Evolutionary conservation across 2,329 filamentous ascomycete species (phyloP).

Genomic region (Colletotrichum scovillei): DNA sequence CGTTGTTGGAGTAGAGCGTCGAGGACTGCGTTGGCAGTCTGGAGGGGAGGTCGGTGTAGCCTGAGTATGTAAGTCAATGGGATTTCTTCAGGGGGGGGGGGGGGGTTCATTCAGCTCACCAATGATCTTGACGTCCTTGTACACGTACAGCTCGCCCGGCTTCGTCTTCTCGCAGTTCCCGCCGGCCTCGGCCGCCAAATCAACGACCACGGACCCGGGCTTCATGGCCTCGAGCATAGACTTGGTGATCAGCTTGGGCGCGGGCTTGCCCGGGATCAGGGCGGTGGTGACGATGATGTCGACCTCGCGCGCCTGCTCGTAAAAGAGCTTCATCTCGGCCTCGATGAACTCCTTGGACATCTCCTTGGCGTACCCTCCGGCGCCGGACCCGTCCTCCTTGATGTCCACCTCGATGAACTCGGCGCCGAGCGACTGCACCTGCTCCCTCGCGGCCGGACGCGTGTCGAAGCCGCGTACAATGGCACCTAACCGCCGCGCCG

Average conservation of each 20-base stretch:
- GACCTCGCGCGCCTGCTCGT: constrained; percentile 86
- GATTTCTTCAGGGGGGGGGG: background rate
- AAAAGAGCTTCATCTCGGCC: constrained; percentile 92
- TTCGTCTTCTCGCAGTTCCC: constrained; percentile 89
- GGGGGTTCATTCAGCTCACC: constrained; percentile 59
- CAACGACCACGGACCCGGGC: constrained; percentile 88
- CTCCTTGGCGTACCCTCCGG: constrained; percentile 90
- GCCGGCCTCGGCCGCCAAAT: constrained; percentile 87
- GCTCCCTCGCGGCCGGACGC: constrained; percentile 86
- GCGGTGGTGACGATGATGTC: constrained; percentile 95
- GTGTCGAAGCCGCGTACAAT: constrained; percentile 94
- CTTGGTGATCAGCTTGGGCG: constrained; percentile 86
- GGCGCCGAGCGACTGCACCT: constrained; percentile 89
- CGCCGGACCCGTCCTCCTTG: constrained; percentile 84
- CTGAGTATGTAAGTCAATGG: constrained; percentile 49
- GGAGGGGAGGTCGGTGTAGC: constrained; percentile 89
- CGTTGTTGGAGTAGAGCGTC: constrained; percentile 93
- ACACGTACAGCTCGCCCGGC: constrained; percentile 75
- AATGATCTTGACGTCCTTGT: constrained; percentile 86
- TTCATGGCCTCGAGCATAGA: constrained; percentile 87
- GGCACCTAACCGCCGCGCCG: constrained; percentile 85
- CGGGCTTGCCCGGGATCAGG: constrained; percentile 86
- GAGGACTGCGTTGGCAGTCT: constrained; percentile 89
- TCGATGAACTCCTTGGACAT: constrained; percentile 96
- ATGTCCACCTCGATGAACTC: constrained; percentile 91